A percentile compares a stretch with the other conserved stretches of the same genome.
Conservation (phyloP, 805 yeast species). For the Candida krabiensis region DNA sequence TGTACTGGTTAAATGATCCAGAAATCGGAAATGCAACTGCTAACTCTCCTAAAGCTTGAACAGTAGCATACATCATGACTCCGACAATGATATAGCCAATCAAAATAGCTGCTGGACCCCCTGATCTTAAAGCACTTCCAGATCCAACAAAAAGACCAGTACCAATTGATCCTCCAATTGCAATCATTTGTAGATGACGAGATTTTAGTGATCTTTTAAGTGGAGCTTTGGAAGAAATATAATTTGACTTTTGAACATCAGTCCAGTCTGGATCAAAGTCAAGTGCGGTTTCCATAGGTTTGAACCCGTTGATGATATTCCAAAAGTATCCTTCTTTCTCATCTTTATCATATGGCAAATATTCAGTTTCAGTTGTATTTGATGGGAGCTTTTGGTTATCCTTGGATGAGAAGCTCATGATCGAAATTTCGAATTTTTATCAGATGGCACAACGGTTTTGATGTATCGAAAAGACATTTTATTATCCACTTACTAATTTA, state of each 20-base stretch:
- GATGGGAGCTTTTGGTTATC: no score
- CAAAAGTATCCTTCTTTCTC: no score
- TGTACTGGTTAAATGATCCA: constrained; percentile 56
- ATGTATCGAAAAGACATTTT: no score
- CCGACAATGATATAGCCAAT: constrained; percentile 59
- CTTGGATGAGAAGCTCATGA: no score
- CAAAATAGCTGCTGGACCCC: constrained; percentile 69
- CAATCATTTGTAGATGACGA: constrained; percentile 74
- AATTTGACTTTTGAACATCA: constrained; percentile 42
- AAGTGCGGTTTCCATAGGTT: constrained; percentile 25
- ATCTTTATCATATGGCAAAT: no score
- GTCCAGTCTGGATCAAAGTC: constrained; percentile 39
- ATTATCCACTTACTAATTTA: no score
- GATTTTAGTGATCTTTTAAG: constrained; percentile 49
- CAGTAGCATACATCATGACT: constrained; percentile 54
- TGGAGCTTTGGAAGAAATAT: constrained; percentile 43
- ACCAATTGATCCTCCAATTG: constrained; percentile 78
- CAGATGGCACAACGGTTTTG: no score
- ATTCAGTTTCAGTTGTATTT: no score
- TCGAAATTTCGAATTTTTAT: no score
- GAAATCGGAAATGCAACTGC: constrained; percentile 58
- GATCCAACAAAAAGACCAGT: constrained; percentile 77
- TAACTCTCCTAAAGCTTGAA: constrained; percentile 61
- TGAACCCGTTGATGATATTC: constrained; percentile 27
- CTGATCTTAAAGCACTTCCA: constrained; percentile 53